Conservation (phyloP, 2,329 filamentous ascomycete genomes). For the Cladosporium velox region DNA sequence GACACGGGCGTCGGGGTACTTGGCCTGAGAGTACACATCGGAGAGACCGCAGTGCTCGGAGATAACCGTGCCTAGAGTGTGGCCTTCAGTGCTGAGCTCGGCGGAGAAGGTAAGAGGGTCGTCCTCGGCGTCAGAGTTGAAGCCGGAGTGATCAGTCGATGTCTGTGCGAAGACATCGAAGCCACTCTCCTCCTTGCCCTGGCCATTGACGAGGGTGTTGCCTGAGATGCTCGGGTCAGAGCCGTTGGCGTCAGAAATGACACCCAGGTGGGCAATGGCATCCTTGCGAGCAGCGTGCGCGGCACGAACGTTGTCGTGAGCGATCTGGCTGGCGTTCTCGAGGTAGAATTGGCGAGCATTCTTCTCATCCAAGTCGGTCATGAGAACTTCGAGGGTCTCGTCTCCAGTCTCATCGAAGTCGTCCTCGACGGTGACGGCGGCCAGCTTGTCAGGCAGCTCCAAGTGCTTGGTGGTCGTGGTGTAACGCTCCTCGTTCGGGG, state of each 20-base stretch:
- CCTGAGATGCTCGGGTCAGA: constrained; percentile 40
- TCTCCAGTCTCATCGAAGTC: constrained; percentile 72
- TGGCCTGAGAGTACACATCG: constrained; percentile 80
- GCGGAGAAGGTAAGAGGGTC: constrained; percentile 60
- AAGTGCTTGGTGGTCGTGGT: constrained; percentile 62
- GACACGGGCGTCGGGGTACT: constrained; percentile 89
- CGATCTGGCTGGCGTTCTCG: constrained; percentile 84
- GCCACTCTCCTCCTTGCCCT: constrained; percentile 47
- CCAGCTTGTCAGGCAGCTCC: constrained; percentile 57
- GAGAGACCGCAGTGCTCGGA: constrained; percentile 87
- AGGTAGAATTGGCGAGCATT: constrained; percentile 71
- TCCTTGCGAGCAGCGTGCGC: constrained; percentile 64
- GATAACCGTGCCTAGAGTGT: constrained; percentile 88
- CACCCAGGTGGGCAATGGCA: constrained; percentile 61
- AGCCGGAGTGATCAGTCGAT: constrained; percentile 62
- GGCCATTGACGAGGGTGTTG: constrained; percentile 38
- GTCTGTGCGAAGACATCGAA: constrained; percentile 83
- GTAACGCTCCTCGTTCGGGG: constrained; percentile 59
- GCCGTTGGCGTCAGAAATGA: constrained; percentile 56
- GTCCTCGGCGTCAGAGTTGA: constrained; percentile 55
- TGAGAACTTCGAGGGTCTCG: constrained; percentile 72
- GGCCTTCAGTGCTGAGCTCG: constrained; percentile 86
- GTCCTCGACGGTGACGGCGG: constrained; percentile 38
- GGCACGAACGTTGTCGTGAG: constrained; percentile 73
- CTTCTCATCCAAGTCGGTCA: constrained; percentile 67